These are phyloP conservation scores for Xylariaceae sp. DNA, from an alignment of 2,329 filamentous ascomycete species.

Conservation along the genomic window DNA sequence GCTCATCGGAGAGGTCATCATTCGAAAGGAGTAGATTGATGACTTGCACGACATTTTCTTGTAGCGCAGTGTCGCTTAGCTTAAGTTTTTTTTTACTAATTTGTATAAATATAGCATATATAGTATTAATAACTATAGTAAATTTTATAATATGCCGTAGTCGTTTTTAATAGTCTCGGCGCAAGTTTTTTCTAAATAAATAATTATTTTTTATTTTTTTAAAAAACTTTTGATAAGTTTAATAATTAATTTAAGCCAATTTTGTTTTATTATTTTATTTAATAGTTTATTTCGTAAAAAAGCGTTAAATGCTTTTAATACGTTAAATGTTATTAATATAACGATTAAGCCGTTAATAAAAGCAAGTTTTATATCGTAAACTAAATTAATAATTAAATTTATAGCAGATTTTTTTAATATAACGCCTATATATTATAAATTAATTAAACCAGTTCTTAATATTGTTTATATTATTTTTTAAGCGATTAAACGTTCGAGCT, in stretches of 20 bases:
- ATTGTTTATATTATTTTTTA: slow-evolving; percentile 7
- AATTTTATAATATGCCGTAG: slow-evolving; percentile 5
- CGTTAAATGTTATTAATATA: slow-evolving; percentile 6
- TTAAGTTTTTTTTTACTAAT: slow-evolving; percentile 1
- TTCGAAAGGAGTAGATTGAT: slow-evolving; percentile 1
- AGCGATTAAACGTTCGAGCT: not conserved
- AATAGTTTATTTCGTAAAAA: slow-evolving; percentile 5
- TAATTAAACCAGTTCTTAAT: not conserved
- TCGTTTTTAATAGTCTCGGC: slow-evolving; percentile 1
- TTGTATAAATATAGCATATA: slow-evolving; percentile 11
- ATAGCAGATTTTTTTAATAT: slow-evolving; percentile 4
- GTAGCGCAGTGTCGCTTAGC: no score
- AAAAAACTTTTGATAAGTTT: slow-evolving; percentile 8
- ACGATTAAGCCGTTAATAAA: slow-evolving; percentile 1
- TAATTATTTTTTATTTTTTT: not conserved
- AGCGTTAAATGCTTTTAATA: slow-evolving; percentile 5
- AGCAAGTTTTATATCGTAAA: slow-evolving; percentile 8
- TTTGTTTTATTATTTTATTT: slow-evolving; percentile 6
- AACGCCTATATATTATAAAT: slow-evolving; percentile 2
- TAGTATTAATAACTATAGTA: slow-evolving; percentile 4
- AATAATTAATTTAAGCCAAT: not conserved
- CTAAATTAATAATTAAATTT: slow-evolving; percentile 2
- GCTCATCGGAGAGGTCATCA: slow-evolving; percentile 9
- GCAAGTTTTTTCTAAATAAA: not conserved
- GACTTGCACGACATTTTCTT: not conserved